Evolutionary conservation across 345 rosid species (phyloP).

Genomic region (Mallotus nudiflorus): DNA sequence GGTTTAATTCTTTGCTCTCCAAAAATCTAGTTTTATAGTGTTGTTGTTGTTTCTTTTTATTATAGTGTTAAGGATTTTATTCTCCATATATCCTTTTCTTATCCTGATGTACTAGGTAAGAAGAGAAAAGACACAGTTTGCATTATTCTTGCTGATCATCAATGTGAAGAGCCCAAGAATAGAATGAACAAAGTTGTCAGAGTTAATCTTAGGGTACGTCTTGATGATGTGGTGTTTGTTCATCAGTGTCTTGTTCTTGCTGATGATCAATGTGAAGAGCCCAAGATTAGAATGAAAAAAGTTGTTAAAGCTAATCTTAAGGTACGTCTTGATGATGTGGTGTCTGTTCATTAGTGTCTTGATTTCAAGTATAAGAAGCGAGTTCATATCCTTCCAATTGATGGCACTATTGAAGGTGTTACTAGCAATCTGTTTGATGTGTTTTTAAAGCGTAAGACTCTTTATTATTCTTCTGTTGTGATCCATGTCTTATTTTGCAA

Average conservation of each 20-base stretch:
- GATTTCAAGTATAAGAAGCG: conserved; percentile 36
- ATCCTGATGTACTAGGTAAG: conserved; percentile 24
- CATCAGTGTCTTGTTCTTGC: conserved; percentile 36
- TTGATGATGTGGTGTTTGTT: too few relatives aligned
- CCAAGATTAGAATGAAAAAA: conserved; percentile 37
- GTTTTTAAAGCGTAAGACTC: conserved; percentile 31
- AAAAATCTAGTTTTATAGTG: neutral
- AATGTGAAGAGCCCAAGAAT: too few relatives aligned
- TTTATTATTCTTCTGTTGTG: neutral
- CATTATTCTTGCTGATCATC: too few relatives aligned
- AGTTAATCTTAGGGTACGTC: too few relatives aligned
- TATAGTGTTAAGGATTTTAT: neutral
- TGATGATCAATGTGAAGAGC: conserved; percentile 35
- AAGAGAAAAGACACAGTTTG: conserved; percentile 39
- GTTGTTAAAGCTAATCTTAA: conserved; percentile 36
- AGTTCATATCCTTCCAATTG: conserved; percentile 39
- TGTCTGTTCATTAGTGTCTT: conserved; percentile 35
- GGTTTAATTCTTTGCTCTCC: conserved; percentile 6
- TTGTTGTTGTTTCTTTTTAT: neutral
- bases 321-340: conserved; percentile 35
- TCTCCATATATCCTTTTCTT: neutral
- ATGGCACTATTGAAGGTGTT: conserved; percentile 40
- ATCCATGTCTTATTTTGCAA: neutral
- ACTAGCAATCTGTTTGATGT: conserved; percentile 40
- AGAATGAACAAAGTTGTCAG: too few relatives aligned